Conservation (phyloP, 306 rosid species). For the Carpinus viminea region DNA sequence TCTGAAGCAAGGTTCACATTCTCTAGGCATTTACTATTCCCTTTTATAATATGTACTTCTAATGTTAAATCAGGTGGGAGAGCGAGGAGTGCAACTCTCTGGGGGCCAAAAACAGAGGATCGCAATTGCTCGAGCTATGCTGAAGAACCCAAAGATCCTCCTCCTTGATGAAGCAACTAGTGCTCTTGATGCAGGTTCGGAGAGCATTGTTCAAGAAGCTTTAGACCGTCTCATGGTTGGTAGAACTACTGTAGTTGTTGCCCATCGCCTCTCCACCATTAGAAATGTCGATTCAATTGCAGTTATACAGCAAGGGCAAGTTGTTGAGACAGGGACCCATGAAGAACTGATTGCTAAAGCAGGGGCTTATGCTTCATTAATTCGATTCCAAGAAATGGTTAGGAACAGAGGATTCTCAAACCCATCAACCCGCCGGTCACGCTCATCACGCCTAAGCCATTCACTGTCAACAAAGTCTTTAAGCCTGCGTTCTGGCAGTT, state of each 20-base stretch:
- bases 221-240: constrained; percentile 94
- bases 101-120: constrained; percentile 98
- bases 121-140: constrained; percentile 98
- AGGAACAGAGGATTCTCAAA: constrained; percentile 79
- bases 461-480: constrained; percentile 89
- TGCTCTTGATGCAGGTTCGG: constrained; percentile 93
- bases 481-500: constrained; percentile 89
- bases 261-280: constrained; percentile 90
- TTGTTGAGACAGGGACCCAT: constrained; percentile 96
- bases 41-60: constrained; percentile 5
- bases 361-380: constrained; percentile 84
- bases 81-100: constrained; percentile 91
- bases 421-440: constrained; percentile 81
- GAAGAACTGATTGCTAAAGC: constrained; percentile 81
- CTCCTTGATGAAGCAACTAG: constrained; percentile 98
- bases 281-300: constrained; percentile 89
- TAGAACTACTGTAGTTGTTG: constrained; percentile 90
- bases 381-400: constrained; percentile 96
- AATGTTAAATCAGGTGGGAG: constrained; percentile 68
- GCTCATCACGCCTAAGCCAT: constrained; percentile 88
- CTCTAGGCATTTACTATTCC: constrained; percentile 2
- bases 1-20: background rate
- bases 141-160: constrained; percentile 90
- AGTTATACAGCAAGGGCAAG: constrained; percentile 92
- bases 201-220: constrained; percentile 98